Evolutionary conservation across 2,329 filamentous ascomycete species (phyloP).

Genomic region (Paecilomyces dactylethromorphus): DNA sequence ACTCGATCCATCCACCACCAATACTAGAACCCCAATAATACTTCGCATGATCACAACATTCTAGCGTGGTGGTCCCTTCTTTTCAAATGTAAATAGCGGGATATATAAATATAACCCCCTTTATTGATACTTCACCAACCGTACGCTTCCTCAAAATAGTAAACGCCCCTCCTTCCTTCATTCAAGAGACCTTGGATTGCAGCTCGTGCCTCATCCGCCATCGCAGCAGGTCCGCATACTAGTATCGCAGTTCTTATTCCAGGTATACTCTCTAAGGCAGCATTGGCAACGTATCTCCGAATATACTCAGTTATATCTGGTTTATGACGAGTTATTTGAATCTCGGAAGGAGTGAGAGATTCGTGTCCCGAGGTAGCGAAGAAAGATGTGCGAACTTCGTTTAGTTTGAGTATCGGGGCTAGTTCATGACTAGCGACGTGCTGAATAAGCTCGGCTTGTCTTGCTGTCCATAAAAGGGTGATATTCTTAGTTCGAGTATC

Average conservation of each 20-base stretch:
- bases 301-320: background rate
- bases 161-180: background rate
- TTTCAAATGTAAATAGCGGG: no score
- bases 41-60: no score
- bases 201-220: background rate
- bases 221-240: background rate
- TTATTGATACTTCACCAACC: background rate
- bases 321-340: background rate
- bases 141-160: background rate
- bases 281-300: background rate
- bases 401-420: background rate
- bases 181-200: background rate
- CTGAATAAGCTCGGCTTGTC: background rate
- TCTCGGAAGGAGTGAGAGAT: background rate
- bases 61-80: no score
- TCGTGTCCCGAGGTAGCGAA: background rate
- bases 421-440: background rate
- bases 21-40: no score
- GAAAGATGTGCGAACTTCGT: background rate
- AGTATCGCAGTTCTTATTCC: background rate
- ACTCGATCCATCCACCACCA: background rate
- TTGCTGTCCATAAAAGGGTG: background rate
- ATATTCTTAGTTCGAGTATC: background rate
- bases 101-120: background rate
- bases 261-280: background rate